Evolutionary conservation across 805 yeast genomes (phyloP).

Genomic region (Schwanniomyces occidentalis): DNA sequence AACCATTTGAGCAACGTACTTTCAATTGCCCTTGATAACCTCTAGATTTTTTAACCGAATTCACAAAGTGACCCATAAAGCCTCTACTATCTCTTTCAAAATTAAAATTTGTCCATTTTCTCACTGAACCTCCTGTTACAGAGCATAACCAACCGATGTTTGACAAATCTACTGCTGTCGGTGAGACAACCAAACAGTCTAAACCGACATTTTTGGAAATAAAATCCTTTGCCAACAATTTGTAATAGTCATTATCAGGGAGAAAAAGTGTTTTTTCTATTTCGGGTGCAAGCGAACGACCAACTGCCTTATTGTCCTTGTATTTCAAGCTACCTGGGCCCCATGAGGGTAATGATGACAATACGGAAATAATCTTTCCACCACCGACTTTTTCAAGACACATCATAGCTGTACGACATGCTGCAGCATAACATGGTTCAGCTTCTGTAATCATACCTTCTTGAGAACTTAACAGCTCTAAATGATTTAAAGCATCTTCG

Average conservation of each 20-base stretch:
- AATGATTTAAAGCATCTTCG: constrained; percentile 62
- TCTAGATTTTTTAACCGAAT: constrained; percentile 46
- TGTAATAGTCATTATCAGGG: constrained; percentile 63
- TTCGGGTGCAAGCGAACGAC: constrained; percentile 42
- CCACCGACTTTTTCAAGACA: constrained; percentile 70
- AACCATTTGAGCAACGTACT: constrained; percentile 83
- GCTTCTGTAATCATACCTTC: constrained; percentile 42
- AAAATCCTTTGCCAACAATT: constrained; percentile 56
- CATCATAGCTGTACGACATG: constrained; percentile 63
- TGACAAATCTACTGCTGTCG: constrained; percentile 67
- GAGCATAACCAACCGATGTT: constrained; percentile 68
- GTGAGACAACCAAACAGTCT: constrained; percentile 71
- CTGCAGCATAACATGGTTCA: constrained; percentile 80
- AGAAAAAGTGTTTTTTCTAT: constrained; percentile 52
- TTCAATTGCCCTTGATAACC: constrained; percentile 86
- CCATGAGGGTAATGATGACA: constrained; percentile 72
- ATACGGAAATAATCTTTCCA: constrained; percentile 74
- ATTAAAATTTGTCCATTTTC: constrained; percentile 66
- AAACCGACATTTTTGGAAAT: constrained; percentile 64
- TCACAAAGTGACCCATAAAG: constrained; percentile 60
- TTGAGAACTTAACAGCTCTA: constrained; percentile 47
- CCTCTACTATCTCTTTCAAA: constrained; percentile 68
- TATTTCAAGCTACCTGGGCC: constrained; percentile 73
- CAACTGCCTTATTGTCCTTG: constrained; percentile 40
- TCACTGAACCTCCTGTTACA: constrained; percentile 70